phyloP scores from a whole-genome alignment of 495 filamentous ascomycete species.

The Aspergillus leporis region DNA sequence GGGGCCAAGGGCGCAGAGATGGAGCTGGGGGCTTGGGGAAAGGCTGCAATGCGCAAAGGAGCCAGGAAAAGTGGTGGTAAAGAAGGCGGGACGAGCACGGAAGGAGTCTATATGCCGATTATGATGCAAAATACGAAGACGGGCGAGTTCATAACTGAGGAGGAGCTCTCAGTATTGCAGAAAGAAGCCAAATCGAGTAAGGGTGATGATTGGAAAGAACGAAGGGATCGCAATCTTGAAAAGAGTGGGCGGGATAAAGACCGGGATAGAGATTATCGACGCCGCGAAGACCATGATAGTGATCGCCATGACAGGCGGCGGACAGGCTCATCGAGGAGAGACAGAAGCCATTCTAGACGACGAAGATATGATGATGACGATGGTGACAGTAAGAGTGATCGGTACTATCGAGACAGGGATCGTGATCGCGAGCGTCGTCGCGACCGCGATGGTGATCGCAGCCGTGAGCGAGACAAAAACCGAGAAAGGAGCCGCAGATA shows the following conservation, averaged over 20 bases:
- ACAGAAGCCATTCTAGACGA: conserved; percentile 35
- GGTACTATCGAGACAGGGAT: conserved; percentile 31
- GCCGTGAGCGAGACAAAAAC: conserved; percentile 27
- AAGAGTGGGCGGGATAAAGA: conserved; percentile 48
- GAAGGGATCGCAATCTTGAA: conserved; percentile 51
- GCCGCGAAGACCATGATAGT: conserved; percentile 27
- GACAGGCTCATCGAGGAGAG: conserved; percentile 33
- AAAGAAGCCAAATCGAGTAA: conserved; percentile 41
- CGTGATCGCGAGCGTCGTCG: conserved; percentile 28
- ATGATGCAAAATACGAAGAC: conserved; percentile 65
- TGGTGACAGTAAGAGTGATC: conserved; percentile 24
- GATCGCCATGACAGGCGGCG: conserved; percentile 30
- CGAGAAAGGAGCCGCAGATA: conserved; percentile 29
- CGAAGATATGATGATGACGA: conserved; percentile 33
- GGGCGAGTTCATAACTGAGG: conserved; percentile 64
- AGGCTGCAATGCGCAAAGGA: conserved; percentile 59
- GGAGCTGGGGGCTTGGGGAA: conserved; percentile 75
- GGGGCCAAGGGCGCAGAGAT: conserved; percentile 68
- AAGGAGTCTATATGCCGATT: conserved; percentile 66
- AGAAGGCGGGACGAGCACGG: conserved; percentile 37
- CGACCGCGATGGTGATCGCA: conserved; percentile 28
- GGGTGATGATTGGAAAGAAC: conserved; percentile 48
- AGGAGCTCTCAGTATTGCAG: conserved; percentile 54
- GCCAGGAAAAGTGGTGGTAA: conserved; percentile 50
- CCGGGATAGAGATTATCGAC: conserved; percentile 37